Evolutionary conservation across 2,329 filamentous ascomycete species (phyloP), one percentile per base, ranked within the genome.

Genomic region (Ceratocystis cacaofunesta): DNA sequence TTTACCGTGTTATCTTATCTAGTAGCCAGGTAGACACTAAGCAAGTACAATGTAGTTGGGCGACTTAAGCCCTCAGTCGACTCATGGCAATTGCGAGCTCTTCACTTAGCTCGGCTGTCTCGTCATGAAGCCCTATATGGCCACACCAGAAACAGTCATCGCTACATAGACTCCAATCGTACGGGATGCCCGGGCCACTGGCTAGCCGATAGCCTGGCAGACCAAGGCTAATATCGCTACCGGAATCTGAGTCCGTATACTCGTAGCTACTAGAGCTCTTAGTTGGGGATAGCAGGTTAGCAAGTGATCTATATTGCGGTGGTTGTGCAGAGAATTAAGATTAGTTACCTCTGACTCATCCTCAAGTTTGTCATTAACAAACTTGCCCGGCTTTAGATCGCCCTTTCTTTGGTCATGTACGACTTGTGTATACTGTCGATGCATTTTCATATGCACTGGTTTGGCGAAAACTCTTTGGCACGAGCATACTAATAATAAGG

Each of bases 101-200:
- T 25, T 5, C 7, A 52, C 12, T 1, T 4, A 25, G 19, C 19
- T 52, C 25, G 7, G 19, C 8, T 3, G 17, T 19, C 12, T 8
- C 28, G 2, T 58, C 15, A 12, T 30, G 30, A 4, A 58, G 4
- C 6, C n/a, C 30, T 5, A 28, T n/a, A 12, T 55, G 22, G 2
- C 62, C 62, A 28, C 62, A 63, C 62, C 62, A 63, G 5, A 19
- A 17, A 15, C 62, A 63, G 2, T 55, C 41, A 10, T 63, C 50
- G 19, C 12, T 43, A 5, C 62, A 63, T 10, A 63, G 7, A 2
- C 62, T 63, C 62, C 62, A 63, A 32, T 63, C 62, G 2, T 52
- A 32, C 3, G 12, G 1, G 3, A 6, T n/a, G 8, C 5, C 28
- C 0, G 17, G 62, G 30, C 62, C 28, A 10, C 7, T 55, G 8